A percentile compares a stretch with the other conserved stretches of the same genome.
Conservation (phyloP, 2,329 filamentous ascomycete species). For the Tolypocladium pustulatum region DNA sequence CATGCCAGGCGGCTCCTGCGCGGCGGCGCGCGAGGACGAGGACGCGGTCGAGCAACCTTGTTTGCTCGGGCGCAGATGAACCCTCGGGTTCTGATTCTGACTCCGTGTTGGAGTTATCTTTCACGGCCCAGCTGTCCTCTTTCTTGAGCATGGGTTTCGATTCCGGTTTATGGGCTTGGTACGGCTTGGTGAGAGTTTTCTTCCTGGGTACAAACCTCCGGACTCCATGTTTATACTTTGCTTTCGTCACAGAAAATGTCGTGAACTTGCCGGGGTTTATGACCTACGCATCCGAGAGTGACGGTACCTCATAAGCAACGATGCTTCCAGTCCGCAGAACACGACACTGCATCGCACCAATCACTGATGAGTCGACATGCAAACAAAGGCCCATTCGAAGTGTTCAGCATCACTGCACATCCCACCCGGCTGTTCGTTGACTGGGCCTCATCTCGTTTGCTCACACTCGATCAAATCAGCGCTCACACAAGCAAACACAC, state of each 20-base stretch:
- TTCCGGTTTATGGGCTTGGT: neutral
- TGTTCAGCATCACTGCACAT: neutral
- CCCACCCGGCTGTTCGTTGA: neutral
- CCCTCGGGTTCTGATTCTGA: neutral
- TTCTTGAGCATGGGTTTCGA: neutral
- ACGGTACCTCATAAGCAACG: neutral
- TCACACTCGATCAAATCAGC: neutral
- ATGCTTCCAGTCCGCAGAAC: neutral
- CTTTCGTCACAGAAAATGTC: neutral
- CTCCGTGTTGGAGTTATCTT: neutral
- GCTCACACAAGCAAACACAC: neutral
- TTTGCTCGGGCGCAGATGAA: neutral
- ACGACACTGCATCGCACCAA: neutral
- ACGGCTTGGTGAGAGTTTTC: too few relatives aligned
- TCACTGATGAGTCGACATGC: neutral
- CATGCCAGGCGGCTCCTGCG: neutral
- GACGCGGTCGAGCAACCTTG: neutral
- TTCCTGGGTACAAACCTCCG: neutral
- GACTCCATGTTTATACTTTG: neutral
- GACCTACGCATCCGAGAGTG: neutral
- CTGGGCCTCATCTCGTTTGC: neutral
- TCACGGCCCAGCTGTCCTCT: neutral
- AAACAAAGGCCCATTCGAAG: neutral
- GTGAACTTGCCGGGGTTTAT: neutral
- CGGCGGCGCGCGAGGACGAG: neutral